Evolutionary conservation across 768 basidiomycete species (phyloP).

Genomic region (Lentinula lateritia): DNA sequence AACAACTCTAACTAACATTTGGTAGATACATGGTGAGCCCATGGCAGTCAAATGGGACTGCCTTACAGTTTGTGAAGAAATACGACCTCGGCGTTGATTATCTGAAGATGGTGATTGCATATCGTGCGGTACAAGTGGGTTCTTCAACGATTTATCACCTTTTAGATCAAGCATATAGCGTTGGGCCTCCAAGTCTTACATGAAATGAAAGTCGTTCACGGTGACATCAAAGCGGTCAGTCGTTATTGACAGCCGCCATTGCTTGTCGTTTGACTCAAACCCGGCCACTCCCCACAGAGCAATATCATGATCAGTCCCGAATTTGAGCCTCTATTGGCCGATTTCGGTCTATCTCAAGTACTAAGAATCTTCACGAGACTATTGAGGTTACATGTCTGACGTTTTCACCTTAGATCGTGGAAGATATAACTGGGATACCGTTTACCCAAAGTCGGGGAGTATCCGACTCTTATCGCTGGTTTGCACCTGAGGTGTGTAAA

Average conservation of each 20-base stretch:
- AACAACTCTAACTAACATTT: slow-evolving; percentile 1
- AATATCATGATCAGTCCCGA: slow-evolving; percentile 41
- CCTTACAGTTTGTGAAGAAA: slow-evolving; percentile 38
- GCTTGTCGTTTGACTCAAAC: not conserved
- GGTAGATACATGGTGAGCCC: slow-evolving; percentile 52
- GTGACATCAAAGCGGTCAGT: slow-evolving; percentile 37
- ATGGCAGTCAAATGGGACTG: slow-evolving; percentile 50
- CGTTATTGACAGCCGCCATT: not conserved
- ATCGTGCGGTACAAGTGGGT: no score
- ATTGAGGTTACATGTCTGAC: not conserved
- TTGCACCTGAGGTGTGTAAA: slow-evolving; percentile 51
- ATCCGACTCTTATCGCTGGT: slow-evolving; percentile 43
- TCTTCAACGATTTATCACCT: no score
- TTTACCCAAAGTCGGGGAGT: slow-evolving; percentile 48
- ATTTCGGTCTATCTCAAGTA: slow-evolving; percentile 54
- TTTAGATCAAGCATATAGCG: slow-evolving; percentile 40
- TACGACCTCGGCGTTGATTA: slow-evolving; percentile 36
- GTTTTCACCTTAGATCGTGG: slow-evolving; percentile 35
- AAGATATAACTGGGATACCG: slow-evolving; percentile 52
- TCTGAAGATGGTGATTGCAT: slow-evolving; percentile 22
- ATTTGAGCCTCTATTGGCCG: slow-evolving; percentile 46
- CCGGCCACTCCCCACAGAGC: slow-evolving; percentile 24
- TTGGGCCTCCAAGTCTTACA: slow-evolving; percentile 45
- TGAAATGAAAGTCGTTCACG: slow-evolving; percentile 31
- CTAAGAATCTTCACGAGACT: not conserved